These are phyloP conservation scores for Trichoderma gracile DNA, from an alignment of 2,329 filamentous ascomycete genomes.

Conservation along the genomic window DNA sequence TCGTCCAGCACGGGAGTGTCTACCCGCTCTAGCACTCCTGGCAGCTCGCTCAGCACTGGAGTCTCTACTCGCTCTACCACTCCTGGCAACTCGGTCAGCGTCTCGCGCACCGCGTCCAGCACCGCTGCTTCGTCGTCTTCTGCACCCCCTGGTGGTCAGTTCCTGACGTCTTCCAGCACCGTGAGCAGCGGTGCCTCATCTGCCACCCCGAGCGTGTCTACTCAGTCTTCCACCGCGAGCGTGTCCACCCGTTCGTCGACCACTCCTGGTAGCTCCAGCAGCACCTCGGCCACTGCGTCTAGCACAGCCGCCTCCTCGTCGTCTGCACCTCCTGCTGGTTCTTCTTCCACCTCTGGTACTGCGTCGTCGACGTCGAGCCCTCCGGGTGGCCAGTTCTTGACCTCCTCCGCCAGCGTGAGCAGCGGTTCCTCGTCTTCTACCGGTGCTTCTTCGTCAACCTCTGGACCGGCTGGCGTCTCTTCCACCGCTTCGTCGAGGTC, in stretches of 20 bases:
- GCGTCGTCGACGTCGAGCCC: background rate
- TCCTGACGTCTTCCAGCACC: background rate
- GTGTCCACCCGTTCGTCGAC: background rate
- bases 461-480: background rate
- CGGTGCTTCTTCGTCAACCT: background rate
- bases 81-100: background rate
- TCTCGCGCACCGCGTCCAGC: too few species aligned
- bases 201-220: background rate
- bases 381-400: background rate
- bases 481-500: background rate
- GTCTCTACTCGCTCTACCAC: too few species aligned
- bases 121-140: background rate
- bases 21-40: too few species aligned
- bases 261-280: too few species aligned
- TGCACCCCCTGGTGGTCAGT: slow-evolving; percentile 1
- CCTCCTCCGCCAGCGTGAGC: slow-evolving; percentile 3
- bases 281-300: too few species aligned
- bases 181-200: background rate
- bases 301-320: too few species aligned
- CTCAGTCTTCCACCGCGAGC: background rate
- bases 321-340: too few species aligned
- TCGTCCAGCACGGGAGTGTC: too few species aligned
- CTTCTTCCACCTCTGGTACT: too few species aligned
- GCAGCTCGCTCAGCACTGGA: too few species aligned
- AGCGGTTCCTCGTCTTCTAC: background rate